A percentile compares a stretch with the other conserved stretches of the same genome.
phyloP scores from a whole-genome alignment of 352 stramenopile species.

The Globisporangium canariense region DNA sequence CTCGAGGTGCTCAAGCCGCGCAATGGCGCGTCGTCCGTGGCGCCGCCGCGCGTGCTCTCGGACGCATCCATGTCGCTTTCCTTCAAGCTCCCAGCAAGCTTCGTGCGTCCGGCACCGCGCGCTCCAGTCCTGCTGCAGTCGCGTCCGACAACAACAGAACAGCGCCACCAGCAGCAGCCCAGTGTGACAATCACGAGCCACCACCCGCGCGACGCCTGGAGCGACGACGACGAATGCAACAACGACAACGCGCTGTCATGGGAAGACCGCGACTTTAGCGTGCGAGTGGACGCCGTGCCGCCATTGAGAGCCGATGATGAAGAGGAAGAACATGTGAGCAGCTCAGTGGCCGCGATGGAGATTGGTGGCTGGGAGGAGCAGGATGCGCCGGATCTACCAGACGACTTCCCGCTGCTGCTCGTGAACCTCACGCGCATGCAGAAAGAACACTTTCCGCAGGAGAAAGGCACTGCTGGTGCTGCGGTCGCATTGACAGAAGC shows the following conservation, averaged over 20 bases:
- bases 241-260: slow-evolving; percentile 25
- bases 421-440: slow-evolving; percentile 63
- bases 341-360: slow-evolving; percentile 7
- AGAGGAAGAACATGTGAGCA: background rate
- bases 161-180: background rate
- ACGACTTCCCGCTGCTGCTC: slow-evolving; percentile 68
- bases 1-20: slow-evolving; percentile 46
- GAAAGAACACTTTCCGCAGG: slow-evolving; percentile 42
- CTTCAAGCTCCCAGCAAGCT: slow-evolving; percentile 38
- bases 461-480: background rate
- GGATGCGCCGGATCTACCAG: slow-evolving; percentile 35
- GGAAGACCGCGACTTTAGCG: slow-evolving; percentile 37
- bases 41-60: slow-evolving; percentile 25
- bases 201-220: slow-evolving; percentile 1
- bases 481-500: slow-evolving; percentile 2
- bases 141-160: background rate
- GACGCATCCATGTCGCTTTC: slow-evolving; percentile 47
- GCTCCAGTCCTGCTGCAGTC: background rate
- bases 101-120: slow-evolving; percentile 6
- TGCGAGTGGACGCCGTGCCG: background rate
- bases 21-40: slow-evolving; percentile 10
- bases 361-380: slow-evolving; percentile 41
- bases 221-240: background rate
- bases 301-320: background rate
- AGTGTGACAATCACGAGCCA: background rate